These are phyloP conservation scores for Hydnomerulius pinastri DNA, from an alignment of 768 basidiomycete genomes.

Conservation along the genomic window DNA sequence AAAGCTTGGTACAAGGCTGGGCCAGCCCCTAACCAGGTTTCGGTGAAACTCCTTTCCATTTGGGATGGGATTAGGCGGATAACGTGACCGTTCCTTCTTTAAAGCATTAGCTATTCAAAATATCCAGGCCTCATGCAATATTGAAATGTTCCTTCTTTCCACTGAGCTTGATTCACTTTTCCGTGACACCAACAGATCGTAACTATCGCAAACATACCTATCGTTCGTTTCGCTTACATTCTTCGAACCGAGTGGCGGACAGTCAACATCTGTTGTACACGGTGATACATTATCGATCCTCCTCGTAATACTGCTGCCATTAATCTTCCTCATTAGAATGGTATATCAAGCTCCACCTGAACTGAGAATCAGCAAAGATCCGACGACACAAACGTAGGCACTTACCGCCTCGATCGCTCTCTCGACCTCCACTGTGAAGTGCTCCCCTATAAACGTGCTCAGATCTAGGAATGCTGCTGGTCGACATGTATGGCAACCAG, in stretches of 20 bases:
- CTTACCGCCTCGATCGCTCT: slow-evolving; percentile 29
- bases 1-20: too few relatives aligned
- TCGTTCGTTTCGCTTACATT: too few relatives aligned
- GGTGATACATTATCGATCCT: slow-evolving; percentile 7
- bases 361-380: slow-evolving; percentile 8
- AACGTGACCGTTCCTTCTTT: too few relatives aligned
- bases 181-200: too few relatives aligned
- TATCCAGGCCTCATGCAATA: too few relatives aligned
- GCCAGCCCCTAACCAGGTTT: too few relatives aligned
- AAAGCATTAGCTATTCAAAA: too few relatives aligned
- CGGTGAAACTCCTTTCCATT: too few relatives aligned
- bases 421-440: slow-evolving; percentile 31
- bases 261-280: slow-evolving; percentile 5
- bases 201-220: too few relatives aligned
- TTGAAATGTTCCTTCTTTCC: too few relatives aligned
- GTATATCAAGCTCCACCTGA: slow-evolving; percentile 35
- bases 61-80: too few relatives aligned
- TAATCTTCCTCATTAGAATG: slow-evolving; percentile 20
- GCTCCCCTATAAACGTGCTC: slow-evolving; percentile 33
- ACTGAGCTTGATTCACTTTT: too few relatives aligned
- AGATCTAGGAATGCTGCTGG: slow-evolving; percentile 31
- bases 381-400: slow-evolving; percentile 3
- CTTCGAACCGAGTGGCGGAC: background rate
- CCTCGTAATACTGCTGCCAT: background rate
- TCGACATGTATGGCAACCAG: slow-evolving; percentile 31